Evolutionary conservation across 179 eudicot species (phyloP).

Genomic region (Silene coronaria): DNA sequence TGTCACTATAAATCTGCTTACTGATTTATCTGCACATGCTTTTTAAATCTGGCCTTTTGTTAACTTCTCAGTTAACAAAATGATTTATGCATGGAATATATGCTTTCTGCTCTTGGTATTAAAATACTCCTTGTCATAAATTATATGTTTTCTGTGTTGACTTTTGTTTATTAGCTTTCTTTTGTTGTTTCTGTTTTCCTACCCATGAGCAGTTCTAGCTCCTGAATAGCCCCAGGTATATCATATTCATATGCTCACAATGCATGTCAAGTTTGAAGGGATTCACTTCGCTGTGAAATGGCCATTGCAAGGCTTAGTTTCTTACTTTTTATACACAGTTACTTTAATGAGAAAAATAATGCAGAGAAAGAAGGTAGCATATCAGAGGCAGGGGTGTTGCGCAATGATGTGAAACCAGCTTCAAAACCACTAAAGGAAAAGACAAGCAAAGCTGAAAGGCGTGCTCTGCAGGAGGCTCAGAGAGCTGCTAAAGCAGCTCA

Average conservation of each 20-base stretch:
- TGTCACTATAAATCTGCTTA: neutral
- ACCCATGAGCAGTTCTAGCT: neutral
- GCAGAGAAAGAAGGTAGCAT: conserved; percentile 30
- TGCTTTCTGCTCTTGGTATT: neutral
- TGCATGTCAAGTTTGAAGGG: neutral
- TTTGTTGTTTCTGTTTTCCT: neutral
- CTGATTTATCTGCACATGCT: neutral
- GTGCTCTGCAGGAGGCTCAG: conserved; percentile 89
- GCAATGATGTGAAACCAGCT: conserved; percentile 34
- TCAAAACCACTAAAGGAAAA: conserved; percentile 62
- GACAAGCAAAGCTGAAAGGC: conserved; percentile 84
- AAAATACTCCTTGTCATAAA: neutral
- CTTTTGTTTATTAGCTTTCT: neutral
- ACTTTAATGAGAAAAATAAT: conserved; percentile 18
- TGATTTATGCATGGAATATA: neutral
- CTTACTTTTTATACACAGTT: conserved; percentile 9
- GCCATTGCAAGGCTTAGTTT: conserved; percentile 14
- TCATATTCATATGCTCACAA: neutral
- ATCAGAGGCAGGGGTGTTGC: conserved; percentile 24
- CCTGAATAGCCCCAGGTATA: neutral
- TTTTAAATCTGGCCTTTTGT: neutral
- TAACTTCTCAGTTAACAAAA: neutral
- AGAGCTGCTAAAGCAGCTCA: conserved; percentile 83
- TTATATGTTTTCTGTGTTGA: neutral
- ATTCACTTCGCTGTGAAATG: neutral